phyloP scores from a whole-genome alignment of 257 asterid genomes.

The Jacaranda mimosifolia region DNA sequence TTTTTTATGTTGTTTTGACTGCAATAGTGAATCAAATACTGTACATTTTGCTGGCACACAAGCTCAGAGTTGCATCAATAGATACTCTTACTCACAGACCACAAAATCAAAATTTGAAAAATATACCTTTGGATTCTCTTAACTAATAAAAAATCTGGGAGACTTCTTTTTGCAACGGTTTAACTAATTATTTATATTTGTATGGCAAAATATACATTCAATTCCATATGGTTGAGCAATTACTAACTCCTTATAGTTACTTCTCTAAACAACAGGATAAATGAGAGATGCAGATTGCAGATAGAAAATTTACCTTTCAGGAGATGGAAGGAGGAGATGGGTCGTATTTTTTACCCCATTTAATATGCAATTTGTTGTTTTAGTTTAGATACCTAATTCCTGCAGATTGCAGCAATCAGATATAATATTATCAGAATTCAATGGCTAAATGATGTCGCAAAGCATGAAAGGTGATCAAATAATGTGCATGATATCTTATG shows the following conservation, averaged over 20 bases:
- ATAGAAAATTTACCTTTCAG: conserved; percentile 27
- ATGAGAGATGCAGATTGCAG: neutral
- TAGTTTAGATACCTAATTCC: conserved; percentile 3
- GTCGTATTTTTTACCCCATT: neutral
- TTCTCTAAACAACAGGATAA: conserved; percentile 9
- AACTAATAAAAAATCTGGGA: too few relatives aligned
- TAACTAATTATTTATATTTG: conserved; percentile 1
- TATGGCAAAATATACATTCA: neutral
- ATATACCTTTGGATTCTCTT: neutral
- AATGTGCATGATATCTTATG: conserved; percentile 14
- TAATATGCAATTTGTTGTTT: neutral
- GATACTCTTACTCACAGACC: neutral
- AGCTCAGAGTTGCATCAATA: neutral
- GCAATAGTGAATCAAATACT: neutral
- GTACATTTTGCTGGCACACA: neutral
- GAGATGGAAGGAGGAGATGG: conserved; percentile 2
- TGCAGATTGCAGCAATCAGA: neutral
- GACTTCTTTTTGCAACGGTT: too few relatives aligned
- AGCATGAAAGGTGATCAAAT: neutral
- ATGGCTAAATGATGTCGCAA: conserved; percentile 12
- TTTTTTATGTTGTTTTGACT: conserved; percentile 19
- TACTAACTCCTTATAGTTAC: neutral
- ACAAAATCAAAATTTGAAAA: neutral
- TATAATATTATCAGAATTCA: neutral
- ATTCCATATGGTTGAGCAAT: neutral